Percentiles rank a stretch among this genome's conserved stretches.
Evolutionary conservation across 129 eudicot species (phyloP).

Genomic region (Lactuca saligna): DNA sequence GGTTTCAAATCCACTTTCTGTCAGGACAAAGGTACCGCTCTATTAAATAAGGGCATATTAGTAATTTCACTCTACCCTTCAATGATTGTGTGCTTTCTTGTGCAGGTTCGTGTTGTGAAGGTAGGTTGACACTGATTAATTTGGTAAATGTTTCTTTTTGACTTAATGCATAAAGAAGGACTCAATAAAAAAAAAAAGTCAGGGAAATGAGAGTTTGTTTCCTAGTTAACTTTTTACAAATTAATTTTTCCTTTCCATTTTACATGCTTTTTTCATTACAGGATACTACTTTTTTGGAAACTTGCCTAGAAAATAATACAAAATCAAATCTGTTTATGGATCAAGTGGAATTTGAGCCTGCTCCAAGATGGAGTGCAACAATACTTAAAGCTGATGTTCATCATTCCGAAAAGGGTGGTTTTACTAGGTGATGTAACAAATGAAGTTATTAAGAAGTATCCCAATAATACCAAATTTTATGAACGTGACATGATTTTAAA

Average conservation of each 20-base stretch:
- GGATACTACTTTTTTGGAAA: constrained; percentile 92
- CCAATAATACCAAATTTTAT: neutral
- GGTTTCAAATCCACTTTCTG: constrained; percentile 97
- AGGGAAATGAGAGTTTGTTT: too few relatives aligned
- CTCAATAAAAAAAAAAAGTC: too few relatives aligned
- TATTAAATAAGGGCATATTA: neutral
- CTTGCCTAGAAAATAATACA: constrained; percentile 91
- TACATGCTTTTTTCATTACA: constrained; percentile 30
- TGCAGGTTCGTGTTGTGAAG: constrained; percentile 97
- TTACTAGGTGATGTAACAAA: constrained; percentile 41
- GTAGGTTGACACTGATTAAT: constrained; percentile 48
- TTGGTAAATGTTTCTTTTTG: neutral
- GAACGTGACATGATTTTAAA: constrained; percentile 6
- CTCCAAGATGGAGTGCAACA: constrained; percentile 77
- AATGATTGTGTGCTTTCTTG: constrained; percentile 15
- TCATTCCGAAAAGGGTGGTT: constrained; percentile 39
- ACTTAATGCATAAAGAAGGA: too few relatives aligned
- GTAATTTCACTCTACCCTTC: neutral
- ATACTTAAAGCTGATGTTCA: constrained; percentile 60
- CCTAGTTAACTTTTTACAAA: neutral
- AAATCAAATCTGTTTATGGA: constrained; percentile 90
- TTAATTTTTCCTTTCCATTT: too few relatives aligned
- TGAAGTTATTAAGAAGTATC: neutral
- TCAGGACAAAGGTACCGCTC: constrained; percentile 76
- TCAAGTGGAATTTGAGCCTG: constrained; percentile 98